Conservation (phyloP, 768 basidiomycete genomes). For the Boletus edulis region DNA sequence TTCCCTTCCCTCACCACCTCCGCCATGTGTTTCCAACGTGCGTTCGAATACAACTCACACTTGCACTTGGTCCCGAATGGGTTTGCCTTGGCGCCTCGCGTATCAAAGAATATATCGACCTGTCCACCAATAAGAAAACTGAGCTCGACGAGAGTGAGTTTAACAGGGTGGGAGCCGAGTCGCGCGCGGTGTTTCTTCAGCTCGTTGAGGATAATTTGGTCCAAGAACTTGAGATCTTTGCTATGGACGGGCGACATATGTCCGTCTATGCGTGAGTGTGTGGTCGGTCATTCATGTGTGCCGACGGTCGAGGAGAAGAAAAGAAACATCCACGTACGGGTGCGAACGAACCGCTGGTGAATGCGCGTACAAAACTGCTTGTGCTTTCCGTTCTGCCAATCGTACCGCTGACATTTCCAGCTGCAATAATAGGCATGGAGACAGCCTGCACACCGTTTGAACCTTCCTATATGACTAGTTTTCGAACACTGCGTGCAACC, state of each 20-base stretch:
- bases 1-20: constrained; percentile 14
- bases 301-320: not conserved
- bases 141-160: constrained; percentile 25
- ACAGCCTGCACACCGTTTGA: constrained; percentile 28
- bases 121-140: constrained; percentile 16
- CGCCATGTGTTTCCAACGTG: constrained; percentile 23
- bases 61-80: constrained; percentile 26
- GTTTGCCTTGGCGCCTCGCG: constrained; percentile 16
- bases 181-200: constrained; percentile 17
- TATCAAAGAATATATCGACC: constrained; percentile 17
- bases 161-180: constrained; percentile 10
- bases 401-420: constrained; percentile 24
- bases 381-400: constrained; percentile 27
- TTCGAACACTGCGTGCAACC: constrained; percentile 20
- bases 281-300: not conserved
- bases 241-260: constrained; percentile 21
- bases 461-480: constrained; percentile 7
- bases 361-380: constrained; percentile 24
- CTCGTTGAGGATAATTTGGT: constrained; percentile 24
- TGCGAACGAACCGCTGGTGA: constrained; percentile 17
- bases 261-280: constrained; percentile 10
- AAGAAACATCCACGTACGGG: constrained; percentile 10
- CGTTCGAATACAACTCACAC: constrained; percentile 23
- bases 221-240: constrained; percentile 27
- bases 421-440: constrained; percentile 29